phyloP scores from a whole-genome alignment of 352 stramenopile genomes.

The Blastocystis sp. region DNA sequence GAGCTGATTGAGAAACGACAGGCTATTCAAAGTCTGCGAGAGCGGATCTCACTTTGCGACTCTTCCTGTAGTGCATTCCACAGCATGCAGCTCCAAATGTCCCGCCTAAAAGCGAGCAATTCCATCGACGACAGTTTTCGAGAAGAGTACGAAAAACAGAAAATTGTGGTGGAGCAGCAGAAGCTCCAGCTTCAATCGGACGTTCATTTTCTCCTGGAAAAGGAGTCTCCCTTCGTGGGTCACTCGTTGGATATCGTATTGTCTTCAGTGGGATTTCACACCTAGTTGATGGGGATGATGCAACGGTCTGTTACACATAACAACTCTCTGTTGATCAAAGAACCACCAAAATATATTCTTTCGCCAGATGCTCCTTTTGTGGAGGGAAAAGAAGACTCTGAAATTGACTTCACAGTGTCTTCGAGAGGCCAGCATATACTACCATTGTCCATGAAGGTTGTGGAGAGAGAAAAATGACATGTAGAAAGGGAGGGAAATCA shows the following conservation, averaged over 20 bases:
- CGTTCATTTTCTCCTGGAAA: conserved; percentile 54
- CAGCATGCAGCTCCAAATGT: not conserved
- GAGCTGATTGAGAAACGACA: not conserved
- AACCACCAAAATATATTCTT: conserved; percentile 13
- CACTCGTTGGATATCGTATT: conserved; percentile 11
- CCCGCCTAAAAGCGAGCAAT: not conserved
- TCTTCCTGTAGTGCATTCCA: conserved; percentile 3
- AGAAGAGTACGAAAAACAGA: conserved; percentile 37
- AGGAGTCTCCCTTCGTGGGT: conserved; percentile 4
- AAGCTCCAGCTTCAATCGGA: conserved; percentile 50
- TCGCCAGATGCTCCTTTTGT: conserved; percentile 17
- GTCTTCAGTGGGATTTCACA: not conserved
- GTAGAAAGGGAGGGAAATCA: conserved; percentile 42
- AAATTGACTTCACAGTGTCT: conserved; percentile 48
- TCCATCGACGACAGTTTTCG: not conserved
- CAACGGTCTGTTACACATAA: conserved; percentile 30
- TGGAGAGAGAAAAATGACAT: too few species aligned
- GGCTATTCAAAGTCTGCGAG: not conserved
- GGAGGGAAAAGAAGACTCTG: conserved; percentile 46
- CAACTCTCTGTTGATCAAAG: not conserved
- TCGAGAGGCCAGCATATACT: conserved; percentile 2
- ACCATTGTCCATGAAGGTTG: conserved; percentile 39
- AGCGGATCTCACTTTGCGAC: conserved; percentile 4
- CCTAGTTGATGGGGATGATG: conserved; percentile 36
- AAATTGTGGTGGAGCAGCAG: conserved; percentile 36